A percentile compares a stretch with the other conserved stretches of the same genome.
Evolutionary conservation across 345 rosid species (phyloP).

Genomic region (Eutrema yunnanense): DNA sequence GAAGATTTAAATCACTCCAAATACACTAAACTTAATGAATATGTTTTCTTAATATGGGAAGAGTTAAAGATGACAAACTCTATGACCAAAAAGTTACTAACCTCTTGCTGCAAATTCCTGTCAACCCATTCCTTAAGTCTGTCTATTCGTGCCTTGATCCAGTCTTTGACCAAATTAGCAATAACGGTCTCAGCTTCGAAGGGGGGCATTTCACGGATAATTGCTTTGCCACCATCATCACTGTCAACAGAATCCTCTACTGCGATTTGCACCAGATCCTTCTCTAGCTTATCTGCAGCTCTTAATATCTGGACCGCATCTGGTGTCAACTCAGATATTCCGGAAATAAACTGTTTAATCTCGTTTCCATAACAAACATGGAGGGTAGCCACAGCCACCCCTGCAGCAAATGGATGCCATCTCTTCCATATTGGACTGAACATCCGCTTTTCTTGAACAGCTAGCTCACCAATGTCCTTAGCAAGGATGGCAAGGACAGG

Average conservation of each 20-base stretch:
- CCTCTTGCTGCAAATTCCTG: slow-evolving; percentile 92
- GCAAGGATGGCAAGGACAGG: slow-evolving; percentile 95
- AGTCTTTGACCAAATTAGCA: slow-evolving; percentile 77
- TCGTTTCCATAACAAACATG: slow-evolving; percentile 95
- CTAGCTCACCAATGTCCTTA: slow-evolving; percentile 90
- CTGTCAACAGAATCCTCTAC: slow-evolving; percentile 97
- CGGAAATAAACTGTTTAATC: slow-evolving; percentile 76
- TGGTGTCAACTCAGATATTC: slow-evolving; percentile 77
- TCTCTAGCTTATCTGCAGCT: slow-evolving; percentile 93
- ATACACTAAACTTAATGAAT: neutral
- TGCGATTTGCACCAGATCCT: slow-evolving; percentile 97
- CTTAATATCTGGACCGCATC: slow-evolving; percentile 87
- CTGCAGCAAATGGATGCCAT: slow-evolving; percentile 99
- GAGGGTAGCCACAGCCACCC: slow-evolving; percentile 96
- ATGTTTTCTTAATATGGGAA: neutral
- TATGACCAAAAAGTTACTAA: slow-evolving; percentile 9
- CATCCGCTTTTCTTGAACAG: slow-evolving; percentile 64
- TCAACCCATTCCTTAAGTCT: slow-evolving; percentile 89
- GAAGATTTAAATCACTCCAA: neutral
- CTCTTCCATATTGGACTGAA: slow-evolving; percentile 90
- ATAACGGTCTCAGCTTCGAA: slow-evolving; percentile 90
- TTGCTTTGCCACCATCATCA: slow-evolving; percentile 98
- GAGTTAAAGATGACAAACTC: too few relatives aligned
- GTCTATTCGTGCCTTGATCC: slow-evolving; percentile 79
- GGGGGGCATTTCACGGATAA: slow-evolving; percentile 98